phyloP scores from a whole-genome alignment of 2,329 filamentous ascomycete species.

The Xylaria sp. region DNA sequence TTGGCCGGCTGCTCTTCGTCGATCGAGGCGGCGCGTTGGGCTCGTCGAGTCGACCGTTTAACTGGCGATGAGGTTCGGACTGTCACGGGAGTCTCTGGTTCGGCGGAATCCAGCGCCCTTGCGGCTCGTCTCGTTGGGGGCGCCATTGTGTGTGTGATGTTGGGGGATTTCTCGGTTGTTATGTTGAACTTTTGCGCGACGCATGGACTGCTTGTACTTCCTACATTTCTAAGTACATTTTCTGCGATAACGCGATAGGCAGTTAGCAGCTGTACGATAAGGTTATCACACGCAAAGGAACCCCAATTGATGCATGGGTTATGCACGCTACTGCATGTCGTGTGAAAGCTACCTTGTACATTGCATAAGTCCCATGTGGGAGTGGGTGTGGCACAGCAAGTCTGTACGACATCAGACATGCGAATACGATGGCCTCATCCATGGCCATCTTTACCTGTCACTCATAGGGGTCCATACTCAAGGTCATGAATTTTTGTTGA shows the following conservation, averaged over 20 bases:
- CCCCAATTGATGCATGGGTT: neutral
- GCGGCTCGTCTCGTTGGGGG: slow-evolving; percentile 27
- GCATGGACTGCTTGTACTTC: neutral
- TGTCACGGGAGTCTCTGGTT: neutral
- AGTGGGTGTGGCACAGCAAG: too few relatives aligned
- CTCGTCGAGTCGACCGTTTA: slow-evolving; percentile 17
- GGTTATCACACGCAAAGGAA: neutral
- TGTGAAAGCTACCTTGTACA: neutral
- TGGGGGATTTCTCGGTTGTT: neutral
- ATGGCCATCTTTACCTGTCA: too few relatives aligned
- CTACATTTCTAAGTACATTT: neutral
- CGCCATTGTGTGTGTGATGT: slow-evolving; percentile 19
- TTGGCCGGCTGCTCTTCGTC: slow-evolving; percentile 7
- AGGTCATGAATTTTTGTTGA: neutral
- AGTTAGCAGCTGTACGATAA: neutral
- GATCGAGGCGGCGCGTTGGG: slow-evolving; percentile 20
- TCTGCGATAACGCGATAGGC: neutral
- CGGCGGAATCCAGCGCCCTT: slow-evolving; percentile 10
- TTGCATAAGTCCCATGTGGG: neutral
- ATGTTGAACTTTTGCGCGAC: neutral
- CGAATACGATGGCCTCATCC: too few relatives aligned
- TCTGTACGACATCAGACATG: too few relatives aligned
- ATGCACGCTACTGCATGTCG: neutral
- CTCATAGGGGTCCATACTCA: neutral
- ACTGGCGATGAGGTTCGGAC: slow-evolving; percentile 8